Evolutionary conservation across 2,329 filamentous ascomycete genomes (phyloP), one percentile per base, ranked within the genome.

Genomic region (Teratosphaeria gauchensis): DNA sequence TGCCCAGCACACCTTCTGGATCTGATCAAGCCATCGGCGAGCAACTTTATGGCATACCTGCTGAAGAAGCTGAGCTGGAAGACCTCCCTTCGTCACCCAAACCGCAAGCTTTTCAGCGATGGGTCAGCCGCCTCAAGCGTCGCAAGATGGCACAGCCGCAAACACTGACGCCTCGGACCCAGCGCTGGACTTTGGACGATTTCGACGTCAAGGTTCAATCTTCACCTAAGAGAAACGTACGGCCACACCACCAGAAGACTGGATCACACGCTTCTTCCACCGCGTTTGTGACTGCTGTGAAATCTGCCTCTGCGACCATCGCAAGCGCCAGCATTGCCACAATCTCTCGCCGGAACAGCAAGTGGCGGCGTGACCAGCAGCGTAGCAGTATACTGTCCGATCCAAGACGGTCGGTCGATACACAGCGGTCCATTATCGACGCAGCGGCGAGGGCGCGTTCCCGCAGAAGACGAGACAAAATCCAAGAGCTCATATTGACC

Each of bases 401-500:
- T 64, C 82, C 85, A 57, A 85, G 88, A 62, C 76, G 73, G 24
- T 85, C 84, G 2, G 75, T 81, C 6, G 88, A 89, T 51, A 84
- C 71, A 1, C 71, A 77, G 19, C 77, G 74, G 12, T 74, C 76
- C 16, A 70, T 76, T 12, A 71, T 85, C 11, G 90, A 96, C 64
- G 82, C 86, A 59, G 84, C 80, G 32, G 85, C 88, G n/a, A 82
- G 82, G 51, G 82, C 85, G 64, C 84, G 92, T 56, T 84, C 90
- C 1, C 74, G 88, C 21, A 88, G 91, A 67, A 84, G 94, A 61
- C 84, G 90, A 14, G 85, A 86, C 62, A 85, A 95, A 46, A 75
- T 97, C 38, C 89, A 94, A 69, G 94, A 97, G 74, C 77, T 97
- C 55, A 84, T 96, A 61, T 82, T 77, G 58, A 95, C 92, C 0